These are phyloP conservation scores for Cerioporus squamosus DNA, from an alignment of 1,284 basidiomycete species.

Conservation along the genomic window DNA sequence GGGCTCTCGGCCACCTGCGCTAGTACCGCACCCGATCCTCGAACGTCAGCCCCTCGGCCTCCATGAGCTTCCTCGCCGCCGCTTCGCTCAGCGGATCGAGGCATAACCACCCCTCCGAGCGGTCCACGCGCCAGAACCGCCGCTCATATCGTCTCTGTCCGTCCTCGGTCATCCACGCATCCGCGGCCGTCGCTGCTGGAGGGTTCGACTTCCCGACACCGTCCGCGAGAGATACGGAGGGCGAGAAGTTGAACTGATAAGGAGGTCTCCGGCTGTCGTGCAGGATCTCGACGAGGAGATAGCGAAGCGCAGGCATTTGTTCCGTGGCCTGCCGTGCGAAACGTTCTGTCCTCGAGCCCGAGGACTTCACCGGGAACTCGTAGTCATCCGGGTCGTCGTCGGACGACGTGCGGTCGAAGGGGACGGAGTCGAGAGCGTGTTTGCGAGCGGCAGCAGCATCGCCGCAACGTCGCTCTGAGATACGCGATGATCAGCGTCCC, in stretches of 20 bases:
- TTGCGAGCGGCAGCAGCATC: slow-evolving; percentile 14
- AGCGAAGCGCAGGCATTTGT: slow-evolving; percentile 13
- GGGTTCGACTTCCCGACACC: neutral
- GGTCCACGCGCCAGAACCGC: slow-evolving; percentile 17
- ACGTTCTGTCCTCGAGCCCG: slow-evolving; percentile 2
- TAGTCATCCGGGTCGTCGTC: slow-evolving; percentile 9
- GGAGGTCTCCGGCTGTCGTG: neutral
- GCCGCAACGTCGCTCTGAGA: slow-evolving; percentile 16
- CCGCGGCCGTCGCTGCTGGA: too few species aligned
- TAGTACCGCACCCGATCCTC: slow-evolving; percentile 17
- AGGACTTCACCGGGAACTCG: neutral
- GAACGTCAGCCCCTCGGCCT: slow-evolving; percentile 9
- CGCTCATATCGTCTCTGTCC: neutral
- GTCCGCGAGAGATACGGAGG: too few species aligned
- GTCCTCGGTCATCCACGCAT: neutral
- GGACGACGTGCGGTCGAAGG: slow-evolving; percentile 11
- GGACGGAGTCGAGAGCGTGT: slow-evolving; percentile 15
- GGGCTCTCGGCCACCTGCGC: too few species aligned
- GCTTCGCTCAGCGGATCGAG: slow-evolving; percentile 13
- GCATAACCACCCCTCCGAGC: slow-evolving; percentile 12
- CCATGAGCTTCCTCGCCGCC: slow-evolving; percentile 5
- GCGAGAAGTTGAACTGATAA: too few species aligned
- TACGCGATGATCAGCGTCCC: too few species aligned
- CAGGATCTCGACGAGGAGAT: slow-evolving; percentile 13
- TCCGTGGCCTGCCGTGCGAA: slow-evolving; percentile 8